Percentiles rank a stretch among this genome's conserved stretches.
These are phyloP conservation scores for Mortierella polycephala DNA, from an alignment of 371 early-diverging fungal species.

Conservation along the genomic window DNA sequence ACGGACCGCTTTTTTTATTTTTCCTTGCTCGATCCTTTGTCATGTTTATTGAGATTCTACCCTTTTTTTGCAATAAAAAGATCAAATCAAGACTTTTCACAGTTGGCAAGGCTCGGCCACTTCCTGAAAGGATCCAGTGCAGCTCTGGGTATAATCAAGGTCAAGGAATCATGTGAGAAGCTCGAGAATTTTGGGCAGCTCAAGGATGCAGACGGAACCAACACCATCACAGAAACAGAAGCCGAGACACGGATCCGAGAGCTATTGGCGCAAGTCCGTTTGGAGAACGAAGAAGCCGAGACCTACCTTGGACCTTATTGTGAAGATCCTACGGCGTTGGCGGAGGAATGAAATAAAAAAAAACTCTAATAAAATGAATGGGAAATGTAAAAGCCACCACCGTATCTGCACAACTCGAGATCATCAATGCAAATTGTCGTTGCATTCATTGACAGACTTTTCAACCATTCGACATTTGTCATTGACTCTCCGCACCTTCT, in stretches of 20 bases:
- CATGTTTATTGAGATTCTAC: background rate
- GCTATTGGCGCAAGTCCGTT: constrained; percentile 70
- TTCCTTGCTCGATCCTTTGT: too few species aligned
- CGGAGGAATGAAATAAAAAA: background rate
- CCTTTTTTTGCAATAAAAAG: constrained; percentile 49
- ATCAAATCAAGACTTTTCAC: constrained; percentile 67
- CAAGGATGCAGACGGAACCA: constrained; percentile 72
- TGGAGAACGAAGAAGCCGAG: constrained; percentile 80
- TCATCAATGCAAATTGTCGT: background rate
- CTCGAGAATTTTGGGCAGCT: constrained; percentile 87
- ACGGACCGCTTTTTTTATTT: too few species aligned
- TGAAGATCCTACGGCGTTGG: constrained; percentile 58
- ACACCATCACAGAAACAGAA: constrained; percentile 62
- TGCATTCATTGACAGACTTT: too few species aligned
- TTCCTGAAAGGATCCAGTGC: constrained; percentile 94
- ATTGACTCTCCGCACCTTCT: background rate
- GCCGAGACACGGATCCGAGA: constrained; percentile 69
- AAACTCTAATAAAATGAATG: background rate
- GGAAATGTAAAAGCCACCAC: background rate
- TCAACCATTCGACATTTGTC: background rate
- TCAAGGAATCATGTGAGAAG: constrained; percentile 85
- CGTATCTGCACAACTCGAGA: background rate
- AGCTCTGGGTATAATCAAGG: constrained; percentile 84
- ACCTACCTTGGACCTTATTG: constrained; percentile 77
- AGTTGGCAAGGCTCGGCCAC: constrained; percentile 86